Percentiles rank a stretch among this genome's conserved stretches.
Evolutionary conservation across 2,329 filamentous ascomycete species (phyloP).

Genomic region (Dichotomopilus funicola): DNA sequence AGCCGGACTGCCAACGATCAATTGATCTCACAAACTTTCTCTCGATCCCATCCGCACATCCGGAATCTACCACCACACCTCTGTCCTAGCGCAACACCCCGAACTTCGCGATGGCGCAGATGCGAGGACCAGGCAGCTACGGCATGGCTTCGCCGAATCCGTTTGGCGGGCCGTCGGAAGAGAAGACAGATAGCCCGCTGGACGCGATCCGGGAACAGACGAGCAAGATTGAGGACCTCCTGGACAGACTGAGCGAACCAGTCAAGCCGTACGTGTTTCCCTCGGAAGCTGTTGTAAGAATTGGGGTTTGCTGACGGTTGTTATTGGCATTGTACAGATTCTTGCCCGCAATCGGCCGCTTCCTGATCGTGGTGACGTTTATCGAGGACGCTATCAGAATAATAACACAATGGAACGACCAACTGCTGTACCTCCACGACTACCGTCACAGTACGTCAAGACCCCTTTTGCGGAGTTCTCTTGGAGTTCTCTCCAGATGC

Average conservation of each 20-base stretch:
- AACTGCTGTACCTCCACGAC: constrained; percentile 85
- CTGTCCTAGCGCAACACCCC: no score
- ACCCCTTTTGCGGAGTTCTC: constrained; percentile 11
- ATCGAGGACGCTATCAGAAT: constrained; percentile 94
- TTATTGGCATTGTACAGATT: constrained; percentile 51
- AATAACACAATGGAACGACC: constrained; percentile 94
- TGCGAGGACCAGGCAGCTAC: constrained; percentile 69
- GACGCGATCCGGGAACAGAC: constrained; percentile 91
- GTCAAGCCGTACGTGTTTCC: constrained; percentile 75
- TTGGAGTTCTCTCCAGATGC: background rate
- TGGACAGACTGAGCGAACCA: constrained; percentile 83
- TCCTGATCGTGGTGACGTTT: constrained; percentile 97
- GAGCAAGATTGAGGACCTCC: constrained; percentile 92
- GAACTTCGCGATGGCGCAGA: constrained; percentile 34
- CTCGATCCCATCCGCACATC: background rate
- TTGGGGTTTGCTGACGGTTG: constrained; percentile 12
- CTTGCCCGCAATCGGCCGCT: constrained; percentile 89
- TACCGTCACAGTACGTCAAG: constrained; percentile 77
- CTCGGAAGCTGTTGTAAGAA: background rate
- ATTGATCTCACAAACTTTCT: background rate
- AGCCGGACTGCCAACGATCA: constrained; percentile 16
- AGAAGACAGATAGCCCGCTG: constrained; percentile 61
- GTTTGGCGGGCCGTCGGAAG: constrained; percentile 58
- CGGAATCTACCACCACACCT: constrained; percentile 6
- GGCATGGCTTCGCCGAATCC: constrained; percentile 67